A percentile compares a stretch with the other conserved stretches of the same genome.
Evolutionary conservation across 805 yeast genomes (phyloP).

Genomic region (Hanseniaspora osmophila): DNA sequence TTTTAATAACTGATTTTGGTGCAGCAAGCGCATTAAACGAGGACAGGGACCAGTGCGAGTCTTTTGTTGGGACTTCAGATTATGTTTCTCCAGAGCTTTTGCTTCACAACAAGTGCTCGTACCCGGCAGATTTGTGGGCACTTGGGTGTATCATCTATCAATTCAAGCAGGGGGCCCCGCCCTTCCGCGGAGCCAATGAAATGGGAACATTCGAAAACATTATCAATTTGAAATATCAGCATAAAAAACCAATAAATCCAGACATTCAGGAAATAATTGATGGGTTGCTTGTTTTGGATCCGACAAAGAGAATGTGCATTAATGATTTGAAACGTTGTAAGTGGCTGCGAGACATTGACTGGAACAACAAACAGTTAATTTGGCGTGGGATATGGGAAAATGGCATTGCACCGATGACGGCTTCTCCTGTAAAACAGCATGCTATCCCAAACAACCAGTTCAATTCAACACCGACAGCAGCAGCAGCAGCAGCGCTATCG

Average conservation of each 20-base stretch:
- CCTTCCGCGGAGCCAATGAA: slow-evolving; percentile 78
- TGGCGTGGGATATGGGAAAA: slow-evolving; percentile 69
- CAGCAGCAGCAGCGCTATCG: too few relatives aligned
- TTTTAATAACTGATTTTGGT: slow-evolving; percentile 93
- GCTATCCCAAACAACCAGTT: too few relatives aligned
- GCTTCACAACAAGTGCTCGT: slow-evolving; percentile 65
- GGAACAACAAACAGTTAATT: slow-evolving; percentile 47
- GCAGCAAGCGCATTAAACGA: slow-evolving; percentile 55
- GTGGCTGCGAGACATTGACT: slow-evolving; percentile 58
- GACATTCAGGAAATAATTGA: slow-evolving; percentile 51
- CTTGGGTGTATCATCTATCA: slow-evolving; percentile 80
- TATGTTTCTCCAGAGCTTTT: slow-evolving; percentile 88
- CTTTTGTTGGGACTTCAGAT: slow-evolving; percentile 96
- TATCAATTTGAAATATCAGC: slow-evolving; percentile 58
- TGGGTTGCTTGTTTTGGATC: slow-evolving; percentile 55
- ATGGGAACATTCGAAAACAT: slow-evolving; percentile 81
- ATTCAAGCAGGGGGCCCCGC: slow-evolving; percentile 71
- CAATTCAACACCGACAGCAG: too few relatives aligned
- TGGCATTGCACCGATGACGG: neutral
- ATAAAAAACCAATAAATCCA: slow-evolving; percentile 44
- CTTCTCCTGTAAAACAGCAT: too few relatives aligned
- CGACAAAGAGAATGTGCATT: slow-evolving; percentile 48
- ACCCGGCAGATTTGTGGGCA: slow-evolving; percentile 86
- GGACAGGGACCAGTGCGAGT: slow-evolving; percentile 32
- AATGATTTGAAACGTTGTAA: slow-evolving; percentile 46